These are phyloP conservation scores for Abrus precatorius DNA, from an alignment of 306 rosid genomes.

Conservation along the genomic window DNA sequence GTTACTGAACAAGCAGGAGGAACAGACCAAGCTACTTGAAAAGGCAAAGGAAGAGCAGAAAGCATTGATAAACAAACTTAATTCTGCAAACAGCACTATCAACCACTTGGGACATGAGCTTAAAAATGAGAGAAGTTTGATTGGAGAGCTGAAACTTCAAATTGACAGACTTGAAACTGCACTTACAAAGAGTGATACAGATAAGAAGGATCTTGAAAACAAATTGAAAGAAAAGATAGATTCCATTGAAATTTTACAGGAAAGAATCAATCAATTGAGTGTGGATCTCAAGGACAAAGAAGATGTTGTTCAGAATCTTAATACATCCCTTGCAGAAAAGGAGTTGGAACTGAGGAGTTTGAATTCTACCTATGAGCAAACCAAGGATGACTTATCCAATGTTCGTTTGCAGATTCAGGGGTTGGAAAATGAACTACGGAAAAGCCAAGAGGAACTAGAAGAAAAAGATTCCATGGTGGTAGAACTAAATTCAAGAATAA, in stretches of 20 bases:
- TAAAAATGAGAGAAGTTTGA: constrained; percentile 62
- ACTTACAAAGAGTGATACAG: constrained; percentile 43
- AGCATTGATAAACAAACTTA: constrained; percentile 63
- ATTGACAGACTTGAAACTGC: constrained; percentile 54
- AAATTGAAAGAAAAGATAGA: constrained; percentile 48
- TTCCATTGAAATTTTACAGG: constrained; percentile 41
- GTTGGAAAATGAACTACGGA: constrained; percentile 66
- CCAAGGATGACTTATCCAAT: constrained; percentile 62
- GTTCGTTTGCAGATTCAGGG: constrained; percentile 63
- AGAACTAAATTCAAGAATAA: constrained; percentile 61
- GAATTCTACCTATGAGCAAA: constrained; percentile 56
- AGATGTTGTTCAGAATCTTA: constrained; percentile 60
- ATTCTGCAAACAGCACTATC: constrained; percentile 63
- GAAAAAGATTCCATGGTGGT: constrained; percentile 60
- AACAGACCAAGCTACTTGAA: constrained; percentile 66
- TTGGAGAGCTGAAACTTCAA: constrained; percentile 69
- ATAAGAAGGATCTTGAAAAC: constrained; percentile 62
- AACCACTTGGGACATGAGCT: constrained; percentile 70
- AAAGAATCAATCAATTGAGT: constrained; percentile 64
- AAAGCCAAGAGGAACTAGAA: constrained; percentile 65
- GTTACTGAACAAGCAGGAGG: constrained; percentile 74
- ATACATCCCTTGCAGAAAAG: constrained; percentile 71
- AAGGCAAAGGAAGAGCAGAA: constrained; percentile 76
- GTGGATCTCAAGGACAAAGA: constrained; percentile 70
- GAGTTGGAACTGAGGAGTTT: constrained; percentile 73